These are phyloP conservation scores for Xerophyta viscosa DNA, from an alignment of 106 monocot species.

Conservation along the genomic window DNA sequence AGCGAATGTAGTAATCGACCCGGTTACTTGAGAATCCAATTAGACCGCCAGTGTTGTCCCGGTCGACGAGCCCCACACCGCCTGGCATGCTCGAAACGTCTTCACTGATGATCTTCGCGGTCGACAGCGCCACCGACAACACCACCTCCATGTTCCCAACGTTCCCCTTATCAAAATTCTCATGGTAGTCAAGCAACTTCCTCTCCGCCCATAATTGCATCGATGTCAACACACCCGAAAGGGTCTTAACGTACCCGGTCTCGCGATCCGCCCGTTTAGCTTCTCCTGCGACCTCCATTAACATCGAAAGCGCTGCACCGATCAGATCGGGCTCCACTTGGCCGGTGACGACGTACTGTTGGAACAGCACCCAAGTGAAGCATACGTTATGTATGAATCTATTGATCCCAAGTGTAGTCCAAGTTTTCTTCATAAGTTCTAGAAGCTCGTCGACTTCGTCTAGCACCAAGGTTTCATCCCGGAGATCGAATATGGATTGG, in stretches of 20 bases:
- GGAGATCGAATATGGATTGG: slow-evolving; percentile 34
- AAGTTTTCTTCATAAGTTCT: slow-evolving; percentile 44
- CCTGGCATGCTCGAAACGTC: slow-evolving; percentile 2
- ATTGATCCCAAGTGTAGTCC: slow-evolving; percentile 28
- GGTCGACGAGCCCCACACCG: neutral
- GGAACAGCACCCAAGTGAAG: slow-evolving; percentile 35
- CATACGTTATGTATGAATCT: slow-evolving; percentile 30
- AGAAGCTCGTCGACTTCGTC: slow-evolving; percentile 45
- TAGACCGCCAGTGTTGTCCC: neutral
- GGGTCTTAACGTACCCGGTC: slow-evolving; percentile 10
- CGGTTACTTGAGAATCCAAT: slow-evolving; percentile 3
- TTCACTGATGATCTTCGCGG: slow-evolving; percentile 20
- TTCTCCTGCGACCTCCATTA: slow-evolving; percentile 25
- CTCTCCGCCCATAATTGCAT: slow-evolving; percentile 38
- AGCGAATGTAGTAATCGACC: slow-evolving; percentile 32
- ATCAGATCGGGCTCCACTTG: slow-evolving; percentile 35
- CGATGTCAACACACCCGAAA: slow-evolving; percentile 19
- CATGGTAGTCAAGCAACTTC: slow-evolving; percentile 31
- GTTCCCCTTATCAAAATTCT: slow-evolving; percentile 11
- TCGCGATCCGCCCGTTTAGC: slow-evolving; percentile 21
- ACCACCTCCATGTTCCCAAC: slow-evolving; percentile 23
- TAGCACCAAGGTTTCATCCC: slow-evolving; percentile 23
- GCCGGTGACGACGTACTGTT: slow-evolving; percentile 32
- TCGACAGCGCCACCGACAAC: slow-evolving; percentile 17
- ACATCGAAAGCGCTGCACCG: slow-evolving; percentile 18